Evolutionary conservation across 108 stramenopile species (phyloP), one percentile per base, ranked within the genome.

Genomic region (Conticribra guillardii): DNA sequence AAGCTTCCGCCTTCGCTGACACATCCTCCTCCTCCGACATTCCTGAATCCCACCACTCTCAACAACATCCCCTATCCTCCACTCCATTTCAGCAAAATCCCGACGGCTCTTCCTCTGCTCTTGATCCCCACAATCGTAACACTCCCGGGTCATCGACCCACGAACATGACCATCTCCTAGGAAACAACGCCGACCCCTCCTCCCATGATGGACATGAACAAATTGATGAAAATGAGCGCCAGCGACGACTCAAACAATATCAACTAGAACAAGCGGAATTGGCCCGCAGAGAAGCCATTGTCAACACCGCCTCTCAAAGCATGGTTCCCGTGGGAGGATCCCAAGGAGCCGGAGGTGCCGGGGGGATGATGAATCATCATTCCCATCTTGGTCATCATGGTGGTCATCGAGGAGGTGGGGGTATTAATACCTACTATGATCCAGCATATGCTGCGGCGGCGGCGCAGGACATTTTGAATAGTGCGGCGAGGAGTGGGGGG

Each of bases 241-340:
- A 76, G 49, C 41, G 63, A 64, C 67, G 55, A 60, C 62, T 76
- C 24, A 60, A 54, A 41, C 76, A 69, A 45, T 69, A 57, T 50
- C 58, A 66, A 58, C 33, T 51, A 24, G 76, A 76, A 58, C 76
- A 76, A 63, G 67, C 61, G 29, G 76, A 76, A 54, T 55, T 76
- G 21, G 61, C 76, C 32, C 60, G 76, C 15, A 24, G 76, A 57
- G 76, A 76, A 64, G 47, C 76, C 14, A 76, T 76, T n/a, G 76
- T 76, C 8, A 63, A 59, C 33, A 28, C 61, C 47, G 76, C 76
- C 0, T 64, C 67, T 5, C 61, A 69, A 41, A 54, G 51, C 49
- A 76, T 76, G 76, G 51, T 76, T 2, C 62, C 76, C 17, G 76
- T 76, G 22, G 61, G 60, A 14, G 60, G 71, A n/a, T 56, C 54